Conservation (phyloP, 208 protist genomes). For the Trypanosoma grayi region DNA sequence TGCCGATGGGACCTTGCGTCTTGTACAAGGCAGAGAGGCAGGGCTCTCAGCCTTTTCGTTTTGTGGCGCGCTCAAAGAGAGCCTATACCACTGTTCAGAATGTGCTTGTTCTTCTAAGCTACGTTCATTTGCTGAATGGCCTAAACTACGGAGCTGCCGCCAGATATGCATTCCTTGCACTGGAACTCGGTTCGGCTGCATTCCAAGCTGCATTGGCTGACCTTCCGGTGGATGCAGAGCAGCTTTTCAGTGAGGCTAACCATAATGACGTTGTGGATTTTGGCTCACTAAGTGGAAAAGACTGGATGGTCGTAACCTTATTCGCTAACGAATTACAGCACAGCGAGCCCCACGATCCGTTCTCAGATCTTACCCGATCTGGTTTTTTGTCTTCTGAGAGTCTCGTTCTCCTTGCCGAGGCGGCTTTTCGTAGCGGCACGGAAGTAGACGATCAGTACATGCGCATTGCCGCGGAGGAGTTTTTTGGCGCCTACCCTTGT, state of each 20-base stretch:
- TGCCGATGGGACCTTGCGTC: conserved; percentile 13
- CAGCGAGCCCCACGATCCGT: neutral
- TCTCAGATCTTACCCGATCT: conserved; percentile 19
- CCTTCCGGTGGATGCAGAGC: neutral
- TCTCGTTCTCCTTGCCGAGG: conserved; percentile 18
- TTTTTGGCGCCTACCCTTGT: conserved; percentile 9
- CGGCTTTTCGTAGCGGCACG: neutral
- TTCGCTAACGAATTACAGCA: conserved; percentile 1
- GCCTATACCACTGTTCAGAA: neutral
- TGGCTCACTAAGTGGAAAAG: conserved; percentile 3
- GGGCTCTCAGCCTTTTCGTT: neutral
- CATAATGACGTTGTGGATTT: neutral
- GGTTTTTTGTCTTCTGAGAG: conserved; percentile 18
- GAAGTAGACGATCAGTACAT: neutral
- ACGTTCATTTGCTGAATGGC: conserved; percentile 54
- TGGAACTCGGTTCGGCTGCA: conserved; percentile 32
- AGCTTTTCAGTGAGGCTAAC: conserved; percentile 1
- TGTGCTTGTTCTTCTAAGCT: conserved; percentile 49
- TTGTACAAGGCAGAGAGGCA: neutral
- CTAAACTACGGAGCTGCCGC: conserved; percentile 49
- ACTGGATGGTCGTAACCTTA: conserved; percentile 2
- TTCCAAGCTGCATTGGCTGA: conserved; percentile 3
- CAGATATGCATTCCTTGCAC: conserved; percentile 55
- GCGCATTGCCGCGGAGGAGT: neutral
- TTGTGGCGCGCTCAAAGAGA: conserved; percentile 10